These are phyloP conservation scores for Cyberlindnera subsufficiens DNA, from an alignment of 805 yeast genomes.

Conservation along the genomic window DNA sequence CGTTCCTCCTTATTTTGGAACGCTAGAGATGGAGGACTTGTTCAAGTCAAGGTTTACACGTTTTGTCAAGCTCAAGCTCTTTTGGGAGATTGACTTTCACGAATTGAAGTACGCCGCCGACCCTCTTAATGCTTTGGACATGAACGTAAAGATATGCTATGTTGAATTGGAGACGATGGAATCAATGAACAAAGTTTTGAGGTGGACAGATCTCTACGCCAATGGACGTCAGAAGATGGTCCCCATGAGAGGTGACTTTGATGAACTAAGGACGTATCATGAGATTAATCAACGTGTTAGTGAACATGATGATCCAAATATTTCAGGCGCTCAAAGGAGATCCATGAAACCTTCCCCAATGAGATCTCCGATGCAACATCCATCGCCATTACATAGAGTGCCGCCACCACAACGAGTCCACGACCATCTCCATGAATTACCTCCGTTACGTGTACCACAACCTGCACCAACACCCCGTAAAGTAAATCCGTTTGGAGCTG, in stretches of 20 bases:
- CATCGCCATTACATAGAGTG: background rate
- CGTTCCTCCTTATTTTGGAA: constrained; percentile 49
- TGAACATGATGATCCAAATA: constrained; percentile 20
- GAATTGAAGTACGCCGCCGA: constrained; percentile 25
- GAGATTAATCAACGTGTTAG: constrained; percentile 18
- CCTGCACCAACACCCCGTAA: constrained; percentile 29
- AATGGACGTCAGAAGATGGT: constrained; percentile 26
- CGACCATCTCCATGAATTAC: constrained; percentile 7
- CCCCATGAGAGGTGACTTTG: constrained; percentile 20
- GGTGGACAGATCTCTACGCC: constrained; percentile 55
- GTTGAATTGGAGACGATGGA: constrained; percentile 47
- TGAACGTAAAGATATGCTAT: constrained; percentile 53
- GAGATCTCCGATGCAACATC: background rate
- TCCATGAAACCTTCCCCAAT: background rate
- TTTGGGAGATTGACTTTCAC: constrained; percentile 43
- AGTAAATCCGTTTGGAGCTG: constrained; percentile 74
- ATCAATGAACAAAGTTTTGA: constrained; percentile 52
- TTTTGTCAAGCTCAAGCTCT: constrained; percentile 52
- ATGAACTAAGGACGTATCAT: constrained; percentile 18
- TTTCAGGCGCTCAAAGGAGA: constrained; percentile 3
- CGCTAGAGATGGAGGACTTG: constrained; percentile 48
- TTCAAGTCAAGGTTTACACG: constrained; percentile 58
- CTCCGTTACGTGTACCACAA: constrained; percentile 13
- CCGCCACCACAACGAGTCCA: constrained; percentile 3
- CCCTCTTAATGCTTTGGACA: constrained; percentile 18